Evolutionary conservation across 164 flowering plant genomes (phyloP), one percentile per base, ranked within the genome.

Genomic region (Piper longum): DNA sequence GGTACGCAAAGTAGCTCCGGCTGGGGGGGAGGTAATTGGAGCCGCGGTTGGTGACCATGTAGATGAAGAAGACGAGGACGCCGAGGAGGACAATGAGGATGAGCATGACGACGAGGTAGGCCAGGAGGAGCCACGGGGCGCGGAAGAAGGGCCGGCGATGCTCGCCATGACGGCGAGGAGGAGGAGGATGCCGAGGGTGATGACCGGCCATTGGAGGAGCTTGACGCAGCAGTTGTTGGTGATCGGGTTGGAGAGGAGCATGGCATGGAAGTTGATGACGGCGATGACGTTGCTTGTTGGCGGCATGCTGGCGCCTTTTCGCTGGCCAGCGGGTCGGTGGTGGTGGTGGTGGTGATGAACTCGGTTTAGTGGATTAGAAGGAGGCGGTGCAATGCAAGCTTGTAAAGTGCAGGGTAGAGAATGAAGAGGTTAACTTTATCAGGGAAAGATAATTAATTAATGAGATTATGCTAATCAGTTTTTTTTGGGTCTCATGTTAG

Each of bases 161-260:
- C 98, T 96, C 11, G 86, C 83, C 0, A 89, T 41, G 0, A 82
- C 92, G 13, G 78, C 89, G 0, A 82, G 64, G 56, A 91, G 70
- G 65, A 87, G 72, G 66, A 89, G 60, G 9, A 87, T 67, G 41
- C 97, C 98, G 8, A 90, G 42, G 36, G 2, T 26, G 36, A 26
- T 26, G 36, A 26, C 36, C 36, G 36, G 36, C 36, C 36, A 26
- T 0, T 88, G 97, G 3, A 93, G 73, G 58, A 88, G 72, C 72
- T 83, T 78, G 7, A 93, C 83, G 43, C 98, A 93, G 2, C 96
- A 75, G 67, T 88, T 86, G 70, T 83, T 97, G 0, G 90, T 90
- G 57, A 89, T 54, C 3, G 97, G 98, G 43, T 86, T 75, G 0
- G 98, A 85, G 7, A 90, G 86, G 13, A 93, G 85, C 76, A 85